Conservation (phyloP, 805 yeast species). For the Zygoascus flipseniorum region DNA sequence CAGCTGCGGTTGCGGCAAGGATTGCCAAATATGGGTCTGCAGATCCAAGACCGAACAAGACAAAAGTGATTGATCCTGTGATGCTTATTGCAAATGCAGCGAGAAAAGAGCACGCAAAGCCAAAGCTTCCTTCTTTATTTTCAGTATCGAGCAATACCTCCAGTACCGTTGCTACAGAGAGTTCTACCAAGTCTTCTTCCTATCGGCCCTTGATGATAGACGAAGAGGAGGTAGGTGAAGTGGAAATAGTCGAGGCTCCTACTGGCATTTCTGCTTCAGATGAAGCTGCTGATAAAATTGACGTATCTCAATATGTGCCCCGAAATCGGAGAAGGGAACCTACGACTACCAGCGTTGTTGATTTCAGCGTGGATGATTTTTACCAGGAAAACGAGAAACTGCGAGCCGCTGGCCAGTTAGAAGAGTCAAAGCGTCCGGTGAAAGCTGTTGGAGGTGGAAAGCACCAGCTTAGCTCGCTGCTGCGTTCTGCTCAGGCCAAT, state of each 20-base stretch:
- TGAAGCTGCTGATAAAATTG: background rate
- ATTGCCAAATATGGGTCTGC: conserved; percentile 13
- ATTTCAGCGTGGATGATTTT: conserved; percentile 32
- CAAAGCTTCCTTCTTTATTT: background rate
- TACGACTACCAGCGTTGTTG: conserved; percentile 26
- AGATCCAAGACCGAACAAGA: background rate
- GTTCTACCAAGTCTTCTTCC: background rate
- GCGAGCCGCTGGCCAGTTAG: conserved; percentile 29
- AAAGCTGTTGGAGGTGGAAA: conserved; percentile 25
- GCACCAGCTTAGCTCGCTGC: conserved; percentile 26
- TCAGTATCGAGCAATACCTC: background rate
- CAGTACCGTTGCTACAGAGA: background rate
- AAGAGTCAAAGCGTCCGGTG: conserved; percentile 23
- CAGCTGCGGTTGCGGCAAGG: conserved; percentile 17
- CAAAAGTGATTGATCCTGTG: background rate
- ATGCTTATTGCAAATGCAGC: background rate
- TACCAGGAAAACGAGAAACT: conserved; percentile 29
- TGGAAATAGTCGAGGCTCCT: background rate
- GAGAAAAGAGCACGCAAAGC: background rate
- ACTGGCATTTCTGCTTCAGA: background rate
- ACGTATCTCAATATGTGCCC: conserved; percentile 1
- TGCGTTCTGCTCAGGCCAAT: conserved; percentile 27
- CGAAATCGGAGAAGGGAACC: conserved; percentile 2
- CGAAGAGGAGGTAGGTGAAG: background rate
- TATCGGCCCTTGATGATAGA: background rate